Evolutionary conservation across 139 green algal genomes (phyloP).

Genomic region (Coelastrella sp.): DNA sequence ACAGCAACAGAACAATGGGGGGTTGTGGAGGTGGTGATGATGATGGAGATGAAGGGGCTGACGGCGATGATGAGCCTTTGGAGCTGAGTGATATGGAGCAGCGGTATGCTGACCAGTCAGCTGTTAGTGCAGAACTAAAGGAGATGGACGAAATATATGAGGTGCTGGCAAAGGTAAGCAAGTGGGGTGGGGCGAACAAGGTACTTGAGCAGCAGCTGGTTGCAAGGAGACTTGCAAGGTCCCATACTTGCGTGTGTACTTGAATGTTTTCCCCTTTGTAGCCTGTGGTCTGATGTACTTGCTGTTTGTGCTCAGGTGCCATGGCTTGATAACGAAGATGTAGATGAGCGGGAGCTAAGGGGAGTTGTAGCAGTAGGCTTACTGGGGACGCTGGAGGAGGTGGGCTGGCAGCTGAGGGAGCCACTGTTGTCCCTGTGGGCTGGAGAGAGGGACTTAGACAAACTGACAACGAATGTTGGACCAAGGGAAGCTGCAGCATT

Average conservation of each 20-base stretch:
- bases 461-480: constrained; percentile 3
- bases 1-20: constrained; percentile 27
- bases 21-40: not conserved
- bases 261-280: too few relatives aligned
- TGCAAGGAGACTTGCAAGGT: too few relatives aligned
- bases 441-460: constrained; percentile 37
- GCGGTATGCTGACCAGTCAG: not conserved
- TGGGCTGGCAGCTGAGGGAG: constrained; percentile 36
- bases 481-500: constrained; percentile 21
- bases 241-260: too few relatives aligned
- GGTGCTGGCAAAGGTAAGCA: constrained; percentile 43
- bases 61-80: not conserved
- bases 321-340: constrained; percentile 40
- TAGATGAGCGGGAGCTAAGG: constrained; percentile 48
- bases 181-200: not conserved
- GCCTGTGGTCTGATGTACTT: too few relatives aligned
- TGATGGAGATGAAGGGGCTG: not conserved
- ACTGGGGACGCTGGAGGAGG: constrained; percentile 50
- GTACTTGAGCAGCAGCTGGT: not conserved
- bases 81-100: not conserved
- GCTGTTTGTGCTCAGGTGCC: too few relatives aligned
- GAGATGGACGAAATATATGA: constrained; percentile 49
- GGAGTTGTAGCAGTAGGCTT: constrained; percentile 41
- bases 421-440: constrained; percentile 25
- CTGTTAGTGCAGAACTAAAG: constrained; percentile 23